Conservation (phyloP, 2,329 filamentous ascomycete genomes). For the Penicillium brasilianum region DNA sequence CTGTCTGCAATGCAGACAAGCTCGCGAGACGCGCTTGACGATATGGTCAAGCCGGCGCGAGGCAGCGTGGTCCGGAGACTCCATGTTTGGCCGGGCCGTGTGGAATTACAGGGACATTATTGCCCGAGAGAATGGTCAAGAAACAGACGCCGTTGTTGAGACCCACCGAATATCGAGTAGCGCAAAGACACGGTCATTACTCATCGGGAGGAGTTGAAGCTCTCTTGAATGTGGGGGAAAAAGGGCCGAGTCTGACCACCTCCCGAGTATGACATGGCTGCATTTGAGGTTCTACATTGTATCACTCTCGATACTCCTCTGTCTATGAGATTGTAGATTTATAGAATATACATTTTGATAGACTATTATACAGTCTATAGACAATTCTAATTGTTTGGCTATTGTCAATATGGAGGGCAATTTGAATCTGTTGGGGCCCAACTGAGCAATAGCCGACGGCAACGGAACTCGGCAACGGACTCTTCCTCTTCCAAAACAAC, state of each 20-base stretch:
- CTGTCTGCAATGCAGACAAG: constrained; percentile 55
- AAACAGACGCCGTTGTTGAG: constrained; percentile 18
- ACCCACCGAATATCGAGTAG: constrained; percentile 13
- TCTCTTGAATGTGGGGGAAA: constrained; percentile 5
- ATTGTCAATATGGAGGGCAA: neutral
- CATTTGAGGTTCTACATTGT: too few relatives aligned
- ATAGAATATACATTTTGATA: neutral
- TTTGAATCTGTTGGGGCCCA: neutral
- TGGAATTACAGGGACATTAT: constrained; percentile 17
- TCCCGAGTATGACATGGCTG: neutral
- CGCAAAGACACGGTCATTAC: constrained; percentile 15
- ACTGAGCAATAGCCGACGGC: constrained; percentile 28
- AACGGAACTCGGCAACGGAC: constrained; percentile 20
- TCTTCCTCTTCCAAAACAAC: constrained; percentile 5
- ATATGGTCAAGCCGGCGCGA: constrained; percentile 35
- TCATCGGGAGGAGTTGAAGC: constrained; percentile 16
- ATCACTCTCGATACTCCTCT: too few relatives aligned
- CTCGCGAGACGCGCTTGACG: constrained; percentile 54
- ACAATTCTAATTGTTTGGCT: neutral
- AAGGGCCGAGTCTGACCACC: neutral
- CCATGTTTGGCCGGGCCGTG: constrained; percentile 23
- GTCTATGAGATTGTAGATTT: neutral
- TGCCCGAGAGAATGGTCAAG: constrained; percentile 9
- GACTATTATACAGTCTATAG: neutral
- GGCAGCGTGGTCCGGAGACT: constrained; percentile 20